These are phyloP conservation scores for Xylaria arbuscula DNA, from an alignment of 2,329 filamentous ascomycete genomes.

Conservation along the genomic window DNA sequence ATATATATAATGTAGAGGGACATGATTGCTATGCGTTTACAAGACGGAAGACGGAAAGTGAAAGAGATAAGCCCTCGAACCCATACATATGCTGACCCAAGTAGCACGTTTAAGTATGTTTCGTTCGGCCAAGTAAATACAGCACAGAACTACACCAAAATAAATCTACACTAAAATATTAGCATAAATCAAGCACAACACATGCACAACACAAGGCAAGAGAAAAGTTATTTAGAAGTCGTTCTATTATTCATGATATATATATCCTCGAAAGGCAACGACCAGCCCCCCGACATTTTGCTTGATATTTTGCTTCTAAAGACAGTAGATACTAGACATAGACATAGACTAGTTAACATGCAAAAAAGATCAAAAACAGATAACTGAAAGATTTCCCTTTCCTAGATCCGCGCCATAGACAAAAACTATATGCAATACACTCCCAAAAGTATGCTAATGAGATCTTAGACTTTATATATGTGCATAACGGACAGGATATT, in stretches of 20 bases:
- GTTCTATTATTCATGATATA: slow-evolving; percentile 31
- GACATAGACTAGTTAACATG: slow-evolving; percentile 3
- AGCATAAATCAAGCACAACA: not conserved
- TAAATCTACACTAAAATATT: too few species aligned
- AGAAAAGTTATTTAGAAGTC: not conserved
- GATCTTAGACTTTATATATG: slow-evolving; percentile 9
- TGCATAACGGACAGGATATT: not conserved
- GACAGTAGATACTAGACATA: slow-evolving; percentile 1
- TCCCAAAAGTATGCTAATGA: slow-evolving; percentile 12
- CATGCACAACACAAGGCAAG: not conserved
- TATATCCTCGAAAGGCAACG: slow-evolving; percentile 25
- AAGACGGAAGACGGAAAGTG: too few species aligned
- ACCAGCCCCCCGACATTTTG: not conserved
- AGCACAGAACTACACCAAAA: too few species aligned
- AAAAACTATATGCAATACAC: slow-evolving; percentile 38
- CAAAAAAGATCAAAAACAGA: slow-evolving; percentile 11
- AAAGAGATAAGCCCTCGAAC: too few species aligned
- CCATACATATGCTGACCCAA: too few species aligned
- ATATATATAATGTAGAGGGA: too few species aligned
- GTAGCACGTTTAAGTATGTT: too few species aligned
- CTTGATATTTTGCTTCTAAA: slow-evolving; percentile 27
- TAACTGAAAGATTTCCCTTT: slow-evolving; percentile 21
- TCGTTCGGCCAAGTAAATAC: too few species aligned
- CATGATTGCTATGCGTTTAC: too few species aligned
- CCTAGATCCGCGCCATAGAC: slow-evolving; percentile 19